Percentiles rank a stretch among this genome's conserved stretches.
These are phyloP conservation scores for Entomophthora muscae DNA, from an alignment of 371 early-diverging fungal genomes.

Conservation along the genomic window DNA sequence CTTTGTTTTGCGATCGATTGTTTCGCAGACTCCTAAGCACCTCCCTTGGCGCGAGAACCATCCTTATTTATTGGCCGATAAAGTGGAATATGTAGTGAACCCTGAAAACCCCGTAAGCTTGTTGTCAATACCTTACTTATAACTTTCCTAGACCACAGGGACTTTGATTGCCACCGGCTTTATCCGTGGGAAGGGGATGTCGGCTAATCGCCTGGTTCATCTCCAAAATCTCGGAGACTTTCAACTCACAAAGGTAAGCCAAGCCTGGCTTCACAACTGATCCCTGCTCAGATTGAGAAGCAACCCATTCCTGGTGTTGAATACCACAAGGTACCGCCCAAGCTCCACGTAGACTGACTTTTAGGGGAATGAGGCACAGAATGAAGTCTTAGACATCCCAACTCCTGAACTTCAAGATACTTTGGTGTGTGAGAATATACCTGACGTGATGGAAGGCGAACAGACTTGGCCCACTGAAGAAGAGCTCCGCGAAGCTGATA, in stretches of 20 bases:
- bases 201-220: constrained; percentile 78
- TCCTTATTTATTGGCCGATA: constrained; percentile 71
- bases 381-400: constrained; percentile 21
- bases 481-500: constrained; percentile 66
- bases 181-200: constrained; percentile 56
- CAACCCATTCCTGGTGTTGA: neutral
- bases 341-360: neutral
- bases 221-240: constrained; percentile 83
- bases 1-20: constrained; percentile 40
- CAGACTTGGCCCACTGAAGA: constrained; percentile 97
- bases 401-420: constrained; percentile 37
- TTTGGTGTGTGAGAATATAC: constrained; percentile 64
- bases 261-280: too few relatives aligned
- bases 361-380: constrained; percentile 11
- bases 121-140: neutral
- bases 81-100: constrained; percentile 34
- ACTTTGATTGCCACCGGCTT: constrained; percentile 66
- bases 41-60: constrained; percentile 76
- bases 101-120: constrained; percentile 12
- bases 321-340: neutral
- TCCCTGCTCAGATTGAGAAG: neutral
- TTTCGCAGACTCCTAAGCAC: constrained; percentile 53
- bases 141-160: constrained; percentile 23
- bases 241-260: constrained; percentile 53
- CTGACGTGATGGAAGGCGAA: constrained; percentile 77